phyloP scores from a whole-genome alignment of 2,329 filamentous ascomycete genomes.

The Trichoderma sp. region DNA sequence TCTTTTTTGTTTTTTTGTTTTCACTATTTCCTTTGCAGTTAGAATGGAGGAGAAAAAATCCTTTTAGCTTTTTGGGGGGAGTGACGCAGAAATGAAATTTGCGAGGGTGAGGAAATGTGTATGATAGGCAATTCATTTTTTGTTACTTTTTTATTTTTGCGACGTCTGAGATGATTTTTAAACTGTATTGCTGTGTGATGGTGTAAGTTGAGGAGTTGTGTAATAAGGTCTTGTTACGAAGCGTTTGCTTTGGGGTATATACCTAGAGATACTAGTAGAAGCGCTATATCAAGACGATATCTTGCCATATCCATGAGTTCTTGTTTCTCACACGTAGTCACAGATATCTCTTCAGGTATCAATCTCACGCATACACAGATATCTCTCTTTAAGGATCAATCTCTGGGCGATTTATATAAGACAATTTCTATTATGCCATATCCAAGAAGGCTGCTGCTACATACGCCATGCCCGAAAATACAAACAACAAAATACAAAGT shows the following conservation, averaged over 20 bases:
- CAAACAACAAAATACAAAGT: background rate
- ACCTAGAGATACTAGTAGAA: background rate
- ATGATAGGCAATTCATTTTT: slow-evolving; percentile 37
- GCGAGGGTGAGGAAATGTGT: slow-evolving; percentile 4
- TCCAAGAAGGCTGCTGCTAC: background rate
- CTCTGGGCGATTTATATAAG: background rate
- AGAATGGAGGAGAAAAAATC: slow-evolving; percentile 14
- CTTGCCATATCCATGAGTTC: background rate
- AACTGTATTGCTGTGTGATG: background rate
- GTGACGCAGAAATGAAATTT: slow-evolving; percentile 17
- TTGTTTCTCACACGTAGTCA: background rate
- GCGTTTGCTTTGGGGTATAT: background rate
- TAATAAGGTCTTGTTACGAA: background rate
- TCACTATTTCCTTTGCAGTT: slow-evolving; percentile 17
- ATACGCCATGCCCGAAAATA: background rate
- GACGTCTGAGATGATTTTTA: background rate
- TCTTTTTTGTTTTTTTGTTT: slow-evolving; percentile 3
- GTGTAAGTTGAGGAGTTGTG: background rate
- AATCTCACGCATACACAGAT: no score
- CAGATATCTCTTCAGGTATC: background rate
- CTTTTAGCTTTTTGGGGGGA: background rate
- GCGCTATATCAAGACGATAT: background rate
- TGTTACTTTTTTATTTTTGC: background rate
- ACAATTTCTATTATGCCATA: background rate
- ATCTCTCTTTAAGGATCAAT: background rate